A percentile compares a stretch with the other conserved stretches of the same genome.
phyloP scores from a whole-genome alignment of 2,329 filamentous ascomycete species.

The Sclerotinia spermophila region DNA sequence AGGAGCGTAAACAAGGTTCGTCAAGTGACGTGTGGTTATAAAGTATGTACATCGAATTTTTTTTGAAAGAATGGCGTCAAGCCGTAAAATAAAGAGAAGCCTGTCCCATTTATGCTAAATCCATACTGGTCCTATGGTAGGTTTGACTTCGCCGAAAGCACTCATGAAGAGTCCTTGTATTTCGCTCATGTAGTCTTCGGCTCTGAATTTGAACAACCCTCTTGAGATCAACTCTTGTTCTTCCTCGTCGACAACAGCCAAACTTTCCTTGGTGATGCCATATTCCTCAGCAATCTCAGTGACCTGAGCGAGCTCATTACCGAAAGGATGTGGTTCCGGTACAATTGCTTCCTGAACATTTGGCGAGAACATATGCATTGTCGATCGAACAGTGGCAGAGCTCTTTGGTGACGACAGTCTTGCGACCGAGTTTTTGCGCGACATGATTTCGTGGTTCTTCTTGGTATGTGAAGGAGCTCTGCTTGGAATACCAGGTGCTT shows the following conservation, averaged over 20 bases:
- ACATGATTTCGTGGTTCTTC: conserved; percentile 73
- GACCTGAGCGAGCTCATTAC: conserved; percentile 84
- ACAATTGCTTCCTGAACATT: conserved; percentile 30
- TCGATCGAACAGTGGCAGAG: conserved; percentile 56
- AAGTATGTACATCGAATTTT: conserved; percentile 16
- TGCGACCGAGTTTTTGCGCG: conserved; percentile 63
- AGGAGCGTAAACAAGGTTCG: conserved; percentile 14
- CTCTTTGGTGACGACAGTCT: conserved; percentile 57
- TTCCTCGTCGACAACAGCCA: conserved; percentile 68
- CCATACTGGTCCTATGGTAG: conserved; percentile 32
- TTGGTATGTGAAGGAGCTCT: conserved; percentile 87
- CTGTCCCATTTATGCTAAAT: conserved; percentile 32
- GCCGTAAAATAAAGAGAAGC: conserved; percentile 18
- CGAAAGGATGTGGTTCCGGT: conserved; percentile 68
- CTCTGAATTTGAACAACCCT: conserved; percentile 69
- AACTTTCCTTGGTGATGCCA: conserved; percentile 51
- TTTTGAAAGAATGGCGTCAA: neutral
- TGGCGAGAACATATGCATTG: conserved; percentile 37
- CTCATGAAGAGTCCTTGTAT: conserved; percentile 58
- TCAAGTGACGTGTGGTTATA: conserved; percentile 11
- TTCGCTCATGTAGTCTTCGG: conserved; percentile 80
- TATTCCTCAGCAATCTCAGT: conserved; percentile 92
- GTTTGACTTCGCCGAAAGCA: conserved; percentile 32
- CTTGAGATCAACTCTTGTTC: conserved; percentile 64
- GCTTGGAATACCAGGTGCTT: conserved; percentile 66